Evolutionary conservation across 78 protist genomes (phyloP).

Genomic region (Ministeria vibrans): DNA sequence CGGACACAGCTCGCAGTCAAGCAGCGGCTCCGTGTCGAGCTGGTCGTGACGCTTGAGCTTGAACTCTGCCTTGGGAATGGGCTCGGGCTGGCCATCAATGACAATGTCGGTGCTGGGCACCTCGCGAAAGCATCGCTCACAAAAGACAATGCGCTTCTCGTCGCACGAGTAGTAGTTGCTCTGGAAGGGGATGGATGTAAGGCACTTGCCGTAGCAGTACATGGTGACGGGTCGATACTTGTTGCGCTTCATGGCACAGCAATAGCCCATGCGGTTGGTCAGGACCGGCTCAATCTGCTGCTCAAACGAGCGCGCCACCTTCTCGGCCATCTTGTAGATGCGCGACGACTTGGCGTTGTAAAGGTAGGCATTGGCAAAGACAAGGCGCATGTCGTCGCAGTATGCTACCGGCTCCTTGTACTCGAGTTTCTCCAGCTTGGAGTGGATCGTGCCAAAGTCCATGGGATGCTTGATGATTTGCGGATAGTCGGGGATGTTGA

Average conservation of each 20-base stretch:
- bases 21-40: constrained; percentile 1
- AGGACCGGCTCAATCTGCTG: neutral
- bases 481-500: constrained; percentile 25
- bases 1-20: neutral
- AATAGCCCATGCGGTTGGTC: constrained; percentile 12
- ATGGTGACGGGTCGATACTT: neutral
- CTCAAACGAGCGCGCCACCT: constrained; percentile 3
- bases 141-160: constrained; percentile 8
- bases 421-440: neutral
- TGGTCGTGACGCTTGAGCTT: neutral
- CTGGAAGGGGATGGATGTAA: constrained; percentile 11
- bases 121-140: neutral
- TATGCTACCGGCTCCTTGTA: neutral
- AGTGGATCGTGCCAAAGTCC: constrained; percentile 38
- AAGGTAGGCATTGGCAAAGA: constrained; percentile 23
- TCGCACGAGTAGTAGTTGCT: neutral
- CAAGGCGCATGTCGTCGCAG: constrained; percentile 19
- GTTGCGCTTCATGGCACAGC: constrained; percentile 3
- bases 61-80: neutral
- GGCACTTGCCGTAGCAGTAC: constrained; percentile 19
- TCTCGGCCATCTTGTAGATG: neutral
- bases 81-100: neutral
- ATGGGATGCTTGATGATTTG: constrained; percentile 47
- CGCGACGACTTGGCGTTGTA: constrained; percentile 2
- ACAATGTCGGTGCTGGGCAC: neutral